Percentiles rank a stretch among this genome's conserved stretches.
These are phyloP conservation scores for Tolypocladium sp. DNA, from an alignment of 2,329 filamentous ascomycete species.

Conservation along the genomic window DNA sequence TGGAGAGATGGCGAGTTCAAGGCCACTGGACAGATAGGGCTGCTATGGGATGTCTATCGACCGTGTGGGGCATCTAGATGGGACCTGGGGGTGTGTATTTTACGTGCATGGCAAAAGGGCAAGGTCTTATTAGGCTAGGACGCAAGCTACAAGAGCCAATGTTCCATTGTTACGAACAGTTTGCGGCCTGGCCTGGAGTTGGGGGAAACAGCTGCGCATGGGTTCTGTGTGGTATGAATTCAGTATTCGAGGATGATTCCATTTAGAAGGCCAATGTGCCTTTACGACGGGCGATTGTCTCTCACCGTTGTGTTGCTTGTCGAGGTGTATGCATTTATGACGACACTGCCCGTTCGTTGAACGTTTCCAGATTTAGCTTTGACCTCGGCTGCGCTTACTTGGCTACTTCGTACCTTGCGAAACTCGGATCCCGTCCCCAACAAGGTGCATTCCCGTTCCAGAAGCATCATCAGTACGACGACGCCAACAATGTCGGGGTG, in stretches of 20 bases:
- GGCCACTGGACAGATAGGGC: conserved; percentile 16
- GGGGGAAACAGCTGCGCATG: background rate
- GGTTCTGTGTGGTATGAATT: background rate
- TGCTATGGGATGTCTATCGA: background rate
- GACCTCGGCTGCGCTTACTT: background rate
- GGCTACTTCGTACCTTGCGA: background rate
- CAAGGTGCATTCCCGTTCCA: too few relatives aligned
- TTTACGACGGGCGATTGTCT: background rate
- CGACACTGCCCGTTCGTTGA: background rate
- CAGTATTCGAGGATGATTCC: background rate
- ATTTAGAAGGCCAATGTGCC: background rate
- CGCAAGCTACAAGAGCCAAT: background rate
- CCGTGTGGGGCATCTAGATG: background rate
- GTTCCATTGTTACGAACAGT: background rate
- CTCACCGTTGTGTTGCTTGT: background rate
- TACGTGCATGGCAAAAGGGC: background rate
- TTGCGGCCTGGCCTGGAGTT: background rate
- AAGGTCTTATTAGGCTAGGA: background rate
- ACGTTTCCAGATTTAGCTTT: background rate
- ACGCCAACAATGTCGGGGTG: too few relatives aligned
- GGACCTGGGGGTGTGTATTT: background rate
- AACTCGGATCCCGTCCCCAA: background rate
- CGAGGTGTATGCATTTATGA: background rate
- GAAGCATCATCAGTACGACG: too few relatives aligned
- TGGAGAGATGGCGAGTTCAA: conserved; percentile 74